These are phyloP conservation scores for Trichoderma arundinaceum DNA, from an alignment of 2,329 filamentous ascomycete species.

Conservation along the genomic window DNA sequence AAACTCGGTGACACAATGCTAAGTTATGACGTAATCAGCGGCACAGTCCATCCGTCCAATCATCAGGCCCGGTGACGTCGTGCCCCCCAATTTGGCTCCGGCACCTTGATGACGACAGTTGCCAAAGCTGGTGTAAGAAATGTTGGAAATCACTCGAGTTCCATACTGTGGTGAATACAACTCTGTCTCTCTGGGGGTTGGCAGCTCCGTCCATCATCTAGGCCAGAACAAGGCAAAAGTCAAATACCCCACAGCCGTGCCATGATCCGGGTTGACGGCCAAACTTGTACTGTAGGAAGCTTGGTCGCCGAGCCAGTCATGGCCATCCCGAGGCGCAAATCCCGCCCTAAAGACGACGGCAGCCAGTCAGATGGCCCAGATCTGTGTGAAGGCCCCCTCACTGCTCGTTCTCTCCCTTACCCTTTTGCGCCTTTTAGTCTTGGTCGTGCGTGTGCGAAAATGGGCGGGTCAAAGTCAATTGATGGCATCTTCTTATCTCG, in stretches of 20 bases:
- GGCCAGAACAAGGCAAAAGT: slow-evolving; percentile 11
- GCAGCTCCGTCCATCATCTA: background rate
- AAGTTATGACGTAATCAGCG: slow-evolving; percentile 28
- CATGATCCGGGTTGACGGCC: slow-evolving; percentile 18
- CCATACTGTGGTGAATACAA: too few relatives aligned
- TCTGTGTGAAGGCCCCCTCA: background rate
- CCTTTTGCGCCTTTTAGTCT: background rate
- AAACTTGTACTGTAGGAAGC: background rate
- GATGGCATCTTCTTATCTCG: background rate
- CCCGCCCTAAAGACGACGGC: background rate
- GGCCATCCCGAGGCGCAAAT: slow-evolving; percentile 3
- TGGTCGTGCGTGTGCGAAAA: slow-evolving; percentile 17
- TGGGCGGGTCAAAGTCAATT: slow-evolving; percentile 22
- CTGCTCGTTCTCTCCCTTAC: background rate
- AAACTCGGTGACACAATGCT: slow-evolving; percentile 17
- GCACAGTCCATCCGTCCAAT: background rate
- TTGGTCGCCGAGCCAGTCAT: background rate
- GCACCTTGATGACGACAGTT: too few relatives aligned
- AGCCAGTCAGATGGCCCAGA: slow-evolving; percentile 13
- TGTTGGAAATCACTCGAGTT: too few relatives aligned
- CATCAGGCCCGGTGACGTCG: slow-evolving; percentile 23
- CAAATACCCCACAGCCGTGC: slow-evolving; percentile 1
- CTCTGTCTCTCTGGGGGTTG: too few relatives aligned
- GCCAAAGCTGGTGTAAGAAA: too few relatives aligned
- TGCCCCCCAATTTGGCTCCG: background rate